phyloP scores from a whole-genome alignment of 768 basidiomycete species.

The Gloeostereum incarnatum region DNA sequence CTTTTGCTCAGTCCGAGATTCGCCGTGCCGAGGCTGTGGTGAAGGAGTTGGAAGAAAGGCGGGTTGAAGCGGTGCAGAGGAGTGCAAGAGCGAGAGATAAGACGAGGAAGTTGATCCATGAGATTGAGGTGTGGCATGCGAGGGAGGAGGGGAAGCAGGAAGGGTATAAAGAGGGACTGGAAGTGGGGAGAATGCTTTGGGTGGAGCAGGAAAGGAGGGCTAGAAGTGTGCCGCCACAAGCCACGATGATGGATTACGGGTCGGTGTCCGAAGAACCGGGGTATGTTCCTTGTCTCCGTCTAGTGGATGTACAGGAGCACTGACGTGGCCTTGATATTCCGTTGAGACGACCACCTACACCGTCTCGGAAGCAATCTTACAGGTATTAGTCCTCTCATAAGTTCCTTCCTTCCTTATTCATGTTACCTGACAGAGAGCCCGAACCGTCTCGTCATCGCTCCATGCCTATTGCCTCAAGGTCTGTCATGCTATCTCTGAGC shows the following conservation, averaged over 20 bases:
- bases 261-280: not conserved
- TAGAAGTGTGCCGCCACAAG: too few species aligned
- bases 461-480: too few species aligned
- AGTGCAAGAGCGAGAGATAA: not conserved
- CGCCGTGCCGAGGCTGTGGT: not conserved
- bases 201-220: too few species aligned
- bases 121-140: not conserved
- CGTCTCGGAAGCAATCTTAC: not conserved
- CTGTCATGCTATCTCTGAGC: too few species aligned
- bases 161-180: not conserved
- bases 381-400: not conserved
- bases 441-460: too few species aligned
- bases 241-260: not conserved
- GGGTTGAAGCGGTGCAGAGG: not conserved
- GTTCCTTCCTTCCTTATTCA: too few species aligned
- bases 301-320: not conserved
- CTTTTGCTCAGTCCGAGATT: not conserved
- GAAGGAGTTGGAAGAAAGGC: not conserved
- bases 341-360: not conserved
- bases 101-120: not conserved
- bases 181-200: not conserved
- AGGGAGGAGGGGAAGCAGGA: not conserved
- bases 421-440: too few species aligned
- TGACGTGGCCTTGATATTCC: not conserved
- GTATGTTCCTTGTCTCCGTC: not conserved